phyloP scores from a whole-genome alignment of 345 rosid species.

The Litchi chinensis region DNA sequence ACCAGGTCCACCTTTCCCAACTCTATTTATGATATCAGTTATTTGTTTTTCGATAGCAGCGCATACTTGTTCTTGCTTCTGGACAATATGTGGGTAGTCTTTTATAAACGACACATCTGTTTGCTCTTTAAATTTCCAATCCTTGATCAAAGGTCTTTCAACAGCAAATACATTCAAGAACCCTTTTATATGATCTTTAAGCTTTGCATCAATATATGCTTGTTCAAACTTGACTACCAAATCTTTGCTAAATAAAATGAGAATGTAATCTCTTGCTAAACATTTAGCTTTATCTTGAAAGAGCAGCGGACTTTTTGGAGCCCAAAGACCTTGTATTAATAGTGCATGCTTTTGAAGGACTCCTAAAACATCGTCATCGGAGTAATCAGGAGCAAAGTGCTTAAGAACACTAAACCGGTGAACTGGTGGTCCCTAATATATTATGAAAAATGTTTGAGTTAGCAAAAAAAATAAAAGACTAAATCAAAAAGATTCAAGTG shows the following conservation, averaged over 20 bases:
- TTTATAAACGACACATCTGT: constrained; percentile 48
- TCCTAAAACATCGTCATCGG: constrained; percentile 52
- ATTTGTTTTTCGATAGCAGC: constrained; percentile 28
- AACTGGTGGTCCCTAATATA: constrained; percentile 55
- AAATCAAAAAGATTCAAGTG: not conserved
- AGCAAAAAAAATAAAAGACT: constrained; percentile 14
- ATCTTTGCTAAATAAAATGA: constrained; percentile 54
- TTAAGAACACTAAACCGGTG: constrained; percentile 62
- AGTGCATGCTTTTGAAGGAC: constrained; percentile 59
- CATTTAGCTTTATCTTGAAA: constrained; percentile 28
- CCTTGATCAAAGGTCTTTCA: constrained; percentile 49
- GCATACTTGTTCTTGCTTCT: constrained; percentile 43
- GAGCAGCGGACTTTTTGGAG: constrained; percentile 54
- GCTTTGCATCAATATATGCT: constrained; percentile 22
- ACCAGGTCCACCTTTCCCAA: constrained; percentile 37
- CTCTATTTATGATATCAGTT: constrained; percentile 7
- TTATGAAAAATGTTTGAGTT: constrained; percentile 13
- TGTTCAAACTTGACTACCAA: constrained; percentile 29
- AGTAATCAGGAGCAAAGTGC: constrained; percentile 56
- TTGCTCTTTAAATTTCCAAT: constrained; percentile 60
- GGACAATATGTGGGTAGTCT: constrained; percentile 46
- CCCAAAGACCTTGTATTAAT: constrained; percentile 92
- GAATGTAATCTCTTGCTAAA: constrained; percentile 56
- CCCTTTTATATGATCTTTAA: constrained; percentile 31
- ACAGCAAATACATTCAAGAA: constrained; percentile 46